phyloP scores from a whole-genome alignment of 768 basidiomycete species.

The Termitomyces sp. region DNA sequence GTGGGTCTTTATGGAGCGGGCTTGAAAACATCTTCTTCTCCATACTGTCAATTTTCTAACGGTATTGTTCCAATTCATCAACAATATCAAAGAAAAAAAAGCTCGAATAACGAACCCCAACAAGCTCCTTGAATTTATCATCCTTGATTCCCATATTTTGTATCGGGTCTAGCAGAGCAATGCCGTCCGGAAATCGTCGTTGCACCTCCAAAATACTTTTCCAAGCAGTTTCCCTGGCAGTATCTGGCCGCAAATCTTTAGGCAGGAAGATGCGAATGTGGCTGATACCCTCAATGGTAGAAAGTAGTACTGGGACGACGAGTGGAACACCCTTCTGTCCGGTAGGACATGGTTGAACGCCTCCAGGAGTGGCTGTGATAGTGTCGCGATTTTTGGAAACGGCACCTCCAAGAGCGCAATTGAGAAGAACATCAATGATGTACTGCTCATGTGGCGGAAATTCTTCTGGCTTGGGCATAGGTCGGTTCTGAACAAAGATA shows the following conservation, averaged over 20 bases:
- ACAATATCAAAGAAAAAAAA: background rate
- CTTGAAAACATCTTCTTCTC: constrained; percentile 82
- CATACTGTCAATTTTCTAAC: constrained; percentile 86
- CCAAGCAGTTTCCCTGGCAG: constrained; percentile 78
- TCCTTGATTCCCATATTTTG: constrained; percentile 96
- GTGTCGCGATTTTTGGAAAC: constrained; percentile 55
- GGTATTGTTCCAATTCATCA: background rate
- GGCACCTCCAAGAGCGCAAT: constrained; percentile 61
- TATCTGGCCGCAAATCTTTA: constrained; percentile 79
- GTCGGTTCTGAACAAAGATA: constrained; percentile 43
- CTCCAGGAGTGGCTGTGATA: constrained; percentile 54
- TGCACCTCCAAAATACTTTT: constrained; percentile 92
- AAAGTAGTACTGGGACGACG: constrained; percentile 83
- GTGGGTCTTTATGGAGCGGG: constrained; percentile 72
- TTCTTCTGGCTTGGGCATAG: constrained; percentile 64
- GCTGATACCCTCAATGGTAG: constrained; percentile 82
- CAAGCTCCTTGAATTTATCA: constrained; percentile 82
- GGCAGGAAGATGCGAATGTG: constrained; percentile 84
- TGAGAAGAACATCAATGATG: constrained; percentile 86
- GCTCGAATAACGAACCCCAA: constrained; percentile 50
- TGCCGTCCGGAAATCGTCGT: constrained; percentile 81
- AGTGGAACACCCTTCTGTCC: constrained; percentile 77
- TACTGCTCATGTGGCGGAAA: constrained; percentile 85
- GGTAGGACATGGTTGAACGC: constrained; percentile 68
- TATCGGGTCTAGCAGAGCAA: constrained; percentile 84